Percentiles rank a stretch among this genome's conserved stretches.
Evolutionary conservation across 495 filamentous ascomycete genomes (phyloP).

Genomic region (Podospora didyma): DNA sequence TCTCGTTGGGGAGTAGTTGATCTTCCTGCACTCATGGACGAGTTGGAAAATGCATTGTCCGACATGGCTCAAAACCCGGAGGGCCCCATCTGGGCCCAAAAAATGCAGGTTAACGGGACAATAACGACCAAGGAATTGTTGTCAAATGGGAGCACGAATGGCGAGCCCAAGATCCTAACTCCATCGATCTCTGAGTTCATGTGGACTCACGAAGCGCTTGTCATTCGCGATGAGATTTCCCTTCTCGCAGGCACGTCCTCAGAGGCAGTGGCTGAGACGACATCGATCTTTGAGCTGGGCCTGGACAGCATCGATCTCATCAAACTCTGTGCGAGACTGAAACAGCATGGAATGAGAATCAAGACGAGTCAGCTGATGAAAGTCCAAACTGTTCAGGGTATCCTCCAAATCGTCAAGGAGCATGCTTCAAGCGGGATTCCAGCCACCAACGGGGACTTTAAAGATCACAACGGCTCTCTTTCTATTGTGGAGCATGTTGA

Average conservation of each 20-base stretch:
- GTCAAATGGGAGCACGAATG: background rate
- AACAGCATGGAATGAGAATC: slow-evolving; percentile 52
- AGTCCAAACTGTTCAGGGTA: slow-evolving; percentile 52
- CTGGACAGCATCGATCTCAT: slow-evolving; percentile 68
- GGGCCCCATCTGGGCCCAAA: background rate
- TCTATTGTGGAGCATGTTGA: background rate
- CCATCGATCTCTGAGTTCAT: slow-evolving; percentile 42
- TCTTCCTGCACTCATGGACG: slow-evolving; percentile 35
- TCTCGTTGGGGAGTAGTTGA: slow-evolving; percentile 35
- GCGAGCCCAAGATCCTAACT: background rate
- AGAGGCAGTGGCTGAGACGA: slow-evolving; percentile 46
- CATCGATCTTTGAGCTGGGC: slow-evolving; percentile 60
- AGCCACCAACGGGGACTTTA: background rate
- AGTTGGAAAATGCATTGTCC: slow-evolving; percentile 31
- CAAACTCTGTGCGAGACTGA: slow-evolving; percentile 64
- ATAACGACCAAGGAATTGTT: background rate
- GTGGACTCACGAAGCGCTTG: slow-evolving; percentile 49
- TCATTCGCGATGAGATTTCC: slow-evolving; percentile 57
- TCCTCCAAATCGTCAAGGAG: background rate
- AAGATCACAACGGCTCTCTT: background rate
- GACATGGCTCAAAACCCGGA: slow-evolving; percentile 8
- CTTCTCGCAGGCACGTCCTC: slow-evolving; percentile 49
- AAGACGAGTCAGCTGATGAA: slow-evolving; percentile 67
- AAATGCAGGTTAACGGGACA: background rate
- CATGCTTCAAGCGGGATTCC: background rate